phyloP scores from a whole-genome alignment of 768 basidiomycete species.

The Mycena kentingensis region DNA sequence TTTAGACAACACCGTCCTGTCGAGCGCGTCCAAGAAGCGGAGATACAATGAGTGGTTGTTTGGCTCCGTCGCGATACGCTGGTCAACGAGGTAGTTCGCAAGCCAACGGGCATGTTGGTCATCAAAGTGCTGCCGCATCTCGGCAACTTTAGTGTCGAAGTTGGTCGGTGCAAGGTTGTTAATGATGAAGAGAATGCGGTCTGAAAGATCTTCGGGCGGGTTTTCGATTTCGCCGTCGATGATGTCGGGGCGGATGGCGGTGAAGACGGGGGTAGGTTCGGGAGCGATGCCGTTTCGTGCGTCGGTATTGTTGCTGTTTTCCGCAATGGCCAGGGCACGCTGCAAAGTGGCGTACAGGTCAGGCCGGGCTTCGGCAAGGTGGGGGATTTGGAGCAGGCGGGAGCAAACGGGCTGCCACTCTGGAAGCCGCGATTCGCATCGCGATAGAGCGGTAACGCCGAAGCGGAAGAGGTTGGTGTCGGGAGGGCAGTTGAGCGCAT shows the following conservation, averaged over 20 bases:
- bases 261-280: conserved; percentile 65
- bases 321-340: conserved; percentile 63
- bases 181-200: conserved; percentile 95
- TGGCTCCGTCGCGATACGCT: conserved; percentile 92
- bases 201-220: conserved; percentile 86
- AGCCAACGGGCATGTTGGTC: conserved; percentile 92
- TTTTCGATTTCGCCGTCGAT: conserved; percentile 61
- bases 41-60: conserved; percentile 97
- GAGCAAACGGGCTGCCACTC: conserved; percentile 96
- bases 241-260: conserved; percentile 72
- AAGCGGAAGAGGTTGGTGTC: conserved; percentile 95
- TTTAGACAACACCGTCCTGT: conserved; percentile 63
- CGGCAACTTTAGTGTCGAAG: conserved; percentile 82
- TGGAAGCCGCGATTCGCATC: conserved; percentile 82
- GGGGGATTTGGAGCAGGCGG: conserved; percentile 83
- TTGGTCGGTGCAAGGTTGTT: conserved; percentile 97
- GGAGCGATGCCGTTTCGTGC: conserved; percentile 36
- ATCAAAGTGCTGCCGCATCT: conserved; percentile 84
- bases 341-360: conserved; percentile 75
- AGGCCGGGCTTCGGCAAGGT: conserved; percentile 82
- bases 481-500: conserved; percentile 87
- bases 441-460: conserved; percentile 84
- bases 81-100: conserved; percentile 95
- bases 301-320: conserved; percentile 44
- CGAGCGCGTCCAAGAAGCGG: conserved; percentile 86